Conservation (phyloP, 2,329 filamentous ascomycete species). For the Dactylellina drechsleri region DNA sequence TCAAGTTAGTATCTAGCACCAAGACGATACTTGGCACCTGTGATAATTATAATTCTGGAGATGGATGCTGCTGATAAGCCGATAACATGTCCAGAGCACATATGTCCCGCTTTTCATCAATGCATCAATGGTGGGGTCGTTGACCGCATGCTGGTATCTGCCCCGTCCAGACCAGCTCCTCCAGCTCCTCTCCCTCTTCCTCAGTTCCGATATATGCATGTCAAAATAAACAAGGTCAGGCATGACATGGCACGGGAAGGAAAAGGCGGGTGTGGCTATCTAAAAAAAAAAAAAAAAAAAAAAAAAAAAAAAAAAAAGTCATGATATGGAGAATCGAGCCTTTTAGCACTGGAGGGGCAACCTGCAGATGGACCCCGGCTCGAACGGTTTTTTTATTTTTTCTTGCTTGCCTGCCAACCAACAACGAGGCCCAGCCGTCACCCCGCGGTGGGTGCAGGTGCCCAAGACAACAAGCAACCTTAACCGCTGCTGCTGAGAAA, state of each 20-base stretch:
- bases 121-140: neutral
- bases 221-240: too few relatives aligned
- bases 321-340: too few relatives aligned
- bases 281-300: neutral
- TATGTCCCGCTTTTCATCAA: neutral
- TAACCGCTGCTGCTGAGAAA: too few relatives aligned
- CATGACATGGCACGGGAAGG: conserved; percentile 1
- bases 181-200: neutral
- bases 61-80: conserved; percentile 11
- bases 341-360: conserved; percentile 48
- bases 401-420: conserved; percentile 7
- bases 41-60: neutral
- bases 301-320: too few relatives aligned
- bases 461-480: neutral
- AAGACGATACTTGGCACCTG: neutral
- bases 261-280: neutral
- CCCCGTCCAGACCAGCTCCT: neutral
- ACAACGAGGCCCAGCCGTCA: conserved; percentile 7
- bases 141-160: neutral
- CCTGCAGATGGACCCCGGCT: conserved; percentile 43
- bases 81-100: conserved; percentile 8
- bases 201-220: neutral
- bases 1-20: too few relatives aligned
- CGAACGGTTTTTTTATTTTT: conserved; percentile 1
- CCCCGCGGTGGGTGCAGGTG: conserved; percentile 15